These are phyloP conservation scores for Paramecium octaurelia DNA, from an alignment of 73 alveolate species.

Conservation along the genomic window DNA sequence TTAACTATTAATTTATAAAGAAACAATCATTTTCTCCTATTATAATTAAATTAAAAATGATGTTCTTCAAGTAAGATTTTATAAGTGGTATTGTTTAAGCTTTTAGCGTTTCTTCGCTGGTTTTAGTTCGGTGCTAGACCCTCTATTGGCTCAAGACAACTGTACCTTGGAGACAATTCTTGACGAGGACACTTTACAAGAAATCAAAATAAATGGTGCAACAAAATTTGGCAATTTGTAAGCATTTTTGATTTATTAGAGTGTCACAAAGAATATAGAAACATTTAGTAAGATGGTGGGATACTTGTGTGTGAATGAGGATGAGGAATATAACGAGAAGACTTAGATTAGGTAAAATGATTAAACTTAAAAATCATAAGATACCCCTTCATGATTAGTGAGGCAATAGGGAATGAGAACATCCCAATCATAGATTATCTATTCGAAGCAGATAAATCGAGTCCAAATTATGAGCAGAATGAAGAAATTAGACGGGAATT, in stretches of 20 bases:
- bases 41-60: not conserved
- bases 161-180: not conserved
- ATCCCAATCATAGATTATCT: not conserved
- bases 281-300: not conserved
- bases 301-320: not conserved
- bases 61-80: conserved; percentile 45
- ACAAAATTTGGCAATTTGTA: conserved; percentile 13
- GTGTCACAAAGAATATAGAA: conserved; percentile 15
- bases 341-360: conserved; percentile 11
- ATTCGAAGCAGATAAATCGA: conserved; percentile 13
- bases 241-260: not conserved
- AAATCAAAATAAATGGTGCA: conserved; percentile 4
- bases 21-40: not conserved
- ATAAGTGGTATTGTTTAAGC: not conserved
- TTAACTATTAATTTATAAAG: not conserved
- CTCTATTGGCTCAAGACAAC: not conserved
- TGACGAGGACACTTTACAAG: not conserved
- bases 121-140: not conserved
- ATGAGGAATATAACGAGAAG: not conserved
- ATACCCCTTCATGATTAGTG: conserved; percentile 47
- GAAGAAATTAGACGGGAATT: conserved; percentile 1
- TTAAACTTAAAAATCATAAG: not conserved
- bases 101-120: conserved; percentile 21
- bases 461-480: not conserved
- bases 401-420: not conserved